These are phyloP conservation scores for Fusarium protoensiforme DNA, from an alignment of 2,329 filamentous ascomycete genomes.

Conservation along the genomic window DNA sequence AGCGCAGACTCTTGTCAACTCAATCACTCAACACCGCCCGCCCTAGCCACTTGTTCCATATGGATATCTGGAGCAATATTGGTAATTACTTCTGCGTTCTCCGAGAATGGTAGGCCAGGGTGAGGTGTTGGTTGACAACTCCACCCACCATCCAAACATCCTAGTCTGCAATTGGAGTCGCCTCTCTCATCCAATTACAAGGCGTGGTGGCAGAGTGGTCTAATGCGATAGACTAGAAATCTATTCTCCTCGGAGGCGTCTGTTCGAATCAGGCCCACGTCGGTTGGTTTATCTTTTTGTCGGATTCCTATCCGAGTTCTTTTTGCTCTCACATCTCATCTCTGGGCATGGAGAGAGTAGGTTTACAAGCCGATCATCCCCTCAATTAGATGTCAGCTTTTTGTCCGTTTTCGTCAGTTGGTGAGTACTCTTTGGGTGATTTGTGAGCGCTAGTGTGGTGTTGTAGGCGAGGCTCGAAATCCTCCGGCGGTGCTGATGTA, in stretches of 20 bases:
- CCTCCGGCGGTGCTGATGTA: neutral
- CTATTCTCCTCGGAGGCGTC: constrained; percentile 34
- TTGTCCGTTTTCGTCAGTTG: neutral
- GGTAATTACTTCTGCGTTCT: neutral
- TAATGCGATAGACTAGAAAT: constrained; percentile 37
- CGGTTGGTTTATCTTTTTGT: constrained; percentile 4
- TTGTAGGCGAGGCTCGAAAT: neutral
- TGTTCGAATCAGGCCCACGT: constrained; percentile 35
- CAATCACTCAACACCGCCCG: neutral
- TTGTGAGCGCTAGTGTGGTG: neutral
- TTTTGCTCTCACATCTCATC: neutral
- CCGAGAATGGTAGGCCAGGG: neutral
- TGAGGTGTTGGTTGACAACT: neutral
- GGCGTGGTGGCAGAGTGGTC: constrained; percentile 35
- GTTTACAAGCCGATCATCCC: neutral
- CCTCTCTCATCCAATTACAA: constrained; percentile 9
- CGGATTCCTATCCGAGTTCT: neutral
- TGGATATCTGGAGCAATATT: neutral
- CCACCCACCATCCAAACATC: neutral
- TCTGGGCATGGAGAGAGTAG: neutral
- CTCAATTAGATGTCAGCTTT: neutral
- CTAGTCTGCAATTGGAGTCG: neutral
- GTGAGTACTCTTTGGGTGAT: neutral
- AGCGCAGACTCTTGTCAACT: neutral
- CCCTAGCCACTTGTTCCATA: neutral